Base-by-base conservation (phyloP, 768 basidiomycete species). In the Neoboletus subvelutipes region DNA sequence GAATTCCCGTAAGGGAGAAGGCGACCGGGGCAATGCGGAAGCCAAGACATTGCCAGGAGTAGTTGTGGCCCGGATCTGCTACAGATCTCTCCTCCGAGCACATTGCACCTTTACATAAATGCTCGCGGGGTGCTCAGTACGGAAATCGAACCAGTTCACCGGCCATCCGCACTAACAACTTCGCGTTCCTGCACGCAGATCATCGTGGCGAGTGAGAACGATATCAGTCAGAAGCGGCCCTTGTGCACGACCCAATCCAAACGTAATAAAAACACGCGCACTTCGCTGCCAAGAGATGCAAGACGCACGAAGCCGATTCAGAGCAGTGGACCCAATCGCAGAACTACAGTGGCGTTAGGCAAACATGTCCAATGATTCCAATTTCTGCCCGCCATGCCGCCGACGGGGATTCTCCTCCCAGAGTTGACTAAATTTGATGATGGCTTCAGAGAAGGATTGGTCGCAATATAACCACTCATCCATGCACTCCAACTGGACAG, bases 141-240 rank as follows among this genome's bases (percentile, higher is more conserved):
- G 40, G 66, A 40, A 63, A 54, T 12, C 46, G 64, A 66, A 54
- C 67, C 46, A 20, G 67, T 24, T 66, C 59, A 28, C 34, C 46
- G n/a, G 47, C 47, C 51, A 45, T 34, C 0, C 13, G 15, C 3
- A 24, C 36, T 12, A 41, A 41, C 40, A 13, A 6, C n/a, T 12
- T 20, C 5, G 40, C 11, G n/a, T 40, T 39, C 39, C n/a, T 41
- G 31, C 22, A 28, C 8, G 55, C n/a, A 56, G 37, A 56, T 56
- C 41, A 36, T 28, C 33, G 24, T 15, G 24, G 13, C 4, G 49
- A 26, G 5, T 7, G 6, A 18, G 4, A 34, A 24, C 22, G 15
- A 36, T 33, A 10, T n/a, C 10, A 33, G 8, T n/a, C 10, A 33
- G 15, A 18, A n/a, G 17, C 15, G 34, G 12, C 18, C 4, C 11